Conservation (phyloP, 2,329 filamentous ascomycete genomes). For the Endothia cerciana region DNA sequence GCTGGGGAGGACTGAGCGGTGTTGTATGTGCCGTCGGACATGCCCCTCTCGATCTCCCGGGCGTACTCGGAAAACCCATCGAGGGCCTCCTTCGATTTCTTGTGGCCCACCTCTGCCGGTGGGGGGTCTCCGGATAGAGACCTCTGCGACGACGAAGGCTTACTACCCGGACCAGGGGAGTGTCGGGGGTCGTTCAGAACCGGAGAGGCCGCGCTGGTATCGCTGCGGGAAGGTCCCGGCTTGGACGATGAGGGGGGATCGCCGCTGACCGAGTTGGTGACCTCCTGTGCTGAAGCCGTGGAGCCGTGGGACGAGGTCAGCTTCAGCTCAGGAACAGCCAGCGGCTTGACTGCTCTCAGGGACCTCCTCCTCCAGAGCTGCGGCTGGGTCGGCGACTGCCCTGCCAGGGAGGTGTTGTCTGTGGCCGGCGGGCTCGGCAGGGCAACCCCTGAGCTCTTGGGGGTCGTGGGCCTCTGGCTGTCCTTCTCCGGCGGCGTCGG, state of each 20-base stretch:
- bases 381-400: slow-evolving; percentile 35
- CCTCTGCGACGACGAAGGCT: slow-evolving; percentile 34
- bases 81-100: slow-evolving; percentile 12
- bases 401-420: slow-evolving; percentile 35
- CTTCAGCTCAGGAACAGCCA: slow-evolving; percentile 53
- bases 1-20: slow-evolving; percentile 22
- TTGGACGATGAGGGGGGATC: slow-evolving; percentile 34
- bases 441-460: slow-evolving; percentile 35
- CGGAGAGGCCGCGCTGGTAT: slow-evolving; percentile 25
- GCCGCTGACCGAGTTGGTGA: slow-evolving; percentile 24
- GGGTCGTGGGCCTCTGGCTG: slow-evolving; percentile 17
- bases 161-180: slow-evolving; percentile 39
- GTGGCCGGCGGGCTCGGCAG: slow-evolving; percentile 25
- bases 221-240: slow-evolving; percentile 9
- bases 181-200: slow-evolving; percentile 24
- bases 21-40: slow-evolving; percentile 20
- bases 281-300: slow-evolving; percentile 41
- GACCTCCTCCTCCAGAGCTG: slow-evolving; percentile 57
- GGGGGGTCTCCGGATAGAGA: slow-evolving; percentile 26
- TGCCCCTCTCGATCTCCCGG: slow-evolving; percentile 26
- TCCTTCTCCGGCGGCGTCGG: slow-evolving; percentile 24
- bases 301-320: slow-evolving; percentile 55
- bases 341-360: slow-evolving; percentile 50
- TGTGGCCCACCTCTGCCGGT: slow-evolving; percentile 35
- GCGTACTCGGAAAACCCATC: slow-evolving; percentile 27